phyloP scores from a whole-genome alignment of 2,329 filamentous ascomycete species.

The Xylariaceae sp. region DNA sequence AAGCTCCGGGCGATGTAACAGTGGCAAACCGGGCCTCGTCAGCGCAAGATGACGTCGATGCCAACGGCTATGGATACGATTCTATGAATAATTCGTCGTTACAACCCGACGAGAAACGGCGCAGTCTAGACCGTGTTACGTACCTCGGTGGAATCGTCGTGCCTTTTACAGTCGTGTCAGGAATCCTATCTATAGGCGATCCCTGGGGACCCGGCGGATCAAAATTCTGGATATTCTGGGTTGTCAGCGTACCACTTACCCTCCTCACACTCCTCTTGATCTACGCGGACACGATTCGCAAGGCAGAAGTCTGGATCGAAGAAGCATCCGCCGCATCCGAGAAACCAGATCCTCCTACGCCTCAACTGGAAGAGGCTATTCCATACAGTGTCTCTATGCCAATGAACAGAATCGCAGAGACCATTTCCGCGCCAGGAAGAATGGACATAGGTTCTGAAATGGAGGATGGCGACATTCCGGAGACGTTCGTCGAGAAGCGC shows the following conservation, averaged over 20 bases:
- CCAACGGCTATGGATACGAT: neutral
- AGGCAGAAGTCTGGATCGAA: constrained; percentile 44
- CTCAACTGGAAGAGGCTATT: constrained; percentile 16
- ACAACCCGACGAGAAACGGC: constrained; percentile 32
- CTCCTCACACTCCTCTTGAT: constrained; percentile 40
- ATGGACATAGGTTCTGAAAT: neutral
- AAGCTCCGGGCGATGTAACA: neutral
- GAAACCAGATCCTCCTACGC: neutral
- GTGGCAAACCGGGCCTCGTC: neutral
- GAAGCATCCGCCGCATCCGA: constrained; percentile 21
- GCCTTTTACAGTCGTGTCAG: constrained; percentile 45
- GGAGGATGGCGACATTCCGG: constrained; percentile 3
- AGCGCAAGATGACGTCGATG: neutral
- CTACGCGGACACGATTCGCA: constrained; percentile 46
- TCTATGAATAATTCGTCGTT: neutral
- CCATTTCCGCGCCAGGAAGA: constrained; percentile 1
- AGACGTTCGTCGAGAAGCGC: constrained; percentile 8
- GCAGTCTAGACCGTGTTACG: constrained; percentile 43
- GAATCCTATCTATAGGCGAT: constrained; percentile 45
- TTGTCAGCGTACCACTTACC: constrained; percentile 36
- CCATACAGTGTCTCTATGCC: constrained; percentile 12
- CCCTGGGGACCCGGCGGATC: constrained; percentile 39
- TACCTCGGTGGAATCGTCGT: constrained; percentile 48
- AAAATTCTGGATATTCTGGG: constrained; percentile 49
- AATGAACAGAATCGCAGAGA: constrained; percentile 15